Evolutionary conservation across 1,284 basidiomycete genomes (phyloP).

Genomic region (Cutaneotrichosporon sp.): DNA sequence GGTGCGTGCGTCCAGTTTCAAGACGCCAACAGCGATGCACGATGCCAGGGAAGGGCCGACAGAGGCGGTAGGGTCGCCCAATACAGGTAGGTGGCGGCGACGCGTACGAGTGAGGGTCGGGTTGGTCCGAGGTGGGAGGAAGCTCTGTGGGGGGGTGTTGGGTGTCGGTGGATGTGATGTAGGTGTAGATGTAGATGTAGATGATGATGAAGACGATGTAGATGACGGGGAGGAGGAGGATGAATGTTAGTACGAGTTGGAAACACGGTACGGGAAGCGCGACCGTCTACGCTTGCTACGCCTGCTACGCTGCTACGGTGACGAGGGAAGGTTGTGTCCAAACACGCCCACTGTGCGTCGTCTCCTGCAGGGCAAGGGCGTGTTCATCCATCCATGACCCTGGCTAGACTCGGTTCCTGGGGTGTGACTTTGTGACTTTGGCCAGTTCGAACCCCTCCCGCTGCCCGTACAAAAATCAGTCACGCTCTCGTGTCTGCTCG

Average conservation of each 20-base stretch:
- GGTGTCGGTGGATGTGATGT: not conserved
- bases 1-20: not conserved
- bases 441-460: too few relatives aligned
- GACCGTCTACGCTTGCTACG: not conserved
- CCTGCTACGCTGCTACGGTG: too few relatives aligned
- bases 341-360: too few relatives aligned
- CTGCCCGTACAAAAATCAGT: too few relatives aligned
- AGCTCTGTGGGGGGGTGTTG: not conserved
- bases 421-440: too few relatives aligned
- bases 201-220: not conserved
- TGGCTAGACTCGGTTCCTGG: too few relatives aligned
- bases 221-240: not conserved
- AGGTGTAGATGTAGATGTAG: not conserved
- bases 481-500: too few relatives aligned
- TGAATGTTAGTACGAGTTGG: too few relatives aligned
- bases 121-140: not conserved
- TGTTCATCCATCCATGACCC: too few relatives aligned
- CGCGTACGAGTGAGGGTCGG: not conserved
- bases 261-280: not conserved
- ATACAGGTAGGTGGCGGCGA: not conserved
- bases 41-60: not conserved
- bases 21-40: not conserved
- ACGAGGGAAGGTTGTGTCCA: too few relatives aligned
- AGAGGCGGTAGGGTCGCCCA: too few relatives aligned
- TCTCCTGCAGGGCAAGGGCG: too few relatives aligned